These are phyloP conservation scores for Rosa lucieae DNA, from an alignment of 306 rosid species.

Conservation along the genomic window DNA sequence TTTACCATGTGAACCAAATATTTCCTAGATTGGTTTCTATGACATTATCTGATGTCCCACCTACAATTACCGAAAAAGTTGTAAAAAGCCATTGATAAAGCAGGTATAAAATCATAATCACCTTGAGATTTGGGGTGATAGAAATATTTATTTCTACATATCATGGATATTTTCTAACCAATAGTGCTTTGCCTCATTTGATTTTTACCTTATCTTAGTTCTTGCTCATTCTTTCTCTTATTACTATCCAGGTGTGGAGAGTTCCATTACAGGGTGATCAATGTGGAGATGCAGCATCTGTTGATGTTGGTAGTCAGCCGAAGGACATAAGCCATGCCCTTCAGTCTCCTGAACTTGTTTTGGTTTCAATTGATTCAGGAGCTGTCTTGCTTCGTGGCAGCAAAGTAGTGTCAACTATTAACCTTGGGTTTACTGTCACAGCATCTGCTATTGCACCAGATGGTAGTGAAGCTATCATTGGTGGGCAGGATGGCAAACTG, in stretches of 20 bases:
- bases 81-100: background rate
- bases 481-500: conserved; percentile 92
- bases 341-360: conserved; percentile 74
- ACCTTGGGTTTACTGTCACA: conserved; percentile 83
- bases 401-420: conserved; percentile 63
- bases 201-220: background rate
- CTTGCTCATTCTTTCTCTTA: conserved; percentile 22
- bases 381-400: conserved; percentile 79
- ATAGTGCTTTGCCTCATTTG: background rate
- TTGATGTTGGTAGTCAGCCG: conserved; percentile 94
- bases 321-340: conserved; percentile 85
- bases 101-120: background rate
- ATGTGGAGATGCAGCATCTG: conserved; percentile 73
- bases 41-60: background rate
- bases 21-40: background rate
- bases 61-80: background rate
- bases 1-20: background rate
- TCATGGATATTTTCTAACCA: background rate
- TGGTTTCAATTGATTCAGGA: conserved; percentile 80
- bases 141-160: background rate
- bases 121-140: background rate
- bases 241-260: conserved; percentile 62
- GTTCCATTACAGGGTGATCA: conserved; percentile 60
- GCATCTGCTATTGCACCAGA: conserved; percentile 85
- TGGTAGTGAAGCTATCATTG: conserved; percentile 91